These are phyloP conservation scores for Cytospora chrysosperma DNA, from an alignment of 2,329 filamentous ascomycete species.

Conservation along the genomic window DNA sequence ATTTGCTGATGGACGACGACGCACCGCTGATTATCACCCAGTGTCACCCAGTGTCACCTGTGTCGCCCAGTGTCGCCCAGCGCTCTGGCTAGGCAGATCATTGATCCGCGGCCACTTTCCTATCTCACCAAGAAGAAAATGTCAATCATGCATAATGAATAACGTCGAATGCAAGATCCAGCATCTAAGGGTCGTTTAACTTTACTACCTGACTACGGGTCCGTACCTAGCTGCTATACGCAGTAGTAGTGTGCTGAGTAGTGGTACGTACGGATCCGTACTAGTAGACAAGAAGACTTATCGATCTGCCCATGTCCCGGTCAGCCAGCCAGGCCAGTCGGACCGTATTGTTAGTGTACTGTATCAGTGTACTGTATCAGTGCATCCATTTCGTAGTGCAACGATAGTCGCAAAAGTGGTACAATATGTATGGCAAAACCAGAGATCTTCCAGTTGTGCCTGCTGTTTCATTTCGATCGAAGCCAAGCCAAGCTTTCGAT, in stretches of 20 bases:
- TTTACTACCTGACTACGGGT: too few relatives aligned
- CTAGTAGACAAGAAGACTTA: too few relatives aligned
- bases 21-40: constrained; percentile 9
- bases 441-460: not conserved
- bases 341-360: not conserved
- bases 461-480: constrained; percentile 1
- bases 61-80: too few relatives aligned
- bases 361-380: not conserved
- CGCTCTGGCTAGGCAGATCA: not conserved
- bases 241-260: too few relatives aligned
- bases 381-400: too few relatives aligned
- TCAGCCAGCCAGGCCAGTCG: not conserved
- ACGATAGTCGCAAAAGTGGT: not conserved
- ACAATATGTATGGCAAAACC: not conserved
- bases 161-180: constrained; percentile 1
- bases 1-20: not conserved
- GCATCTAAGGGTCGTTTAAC: not conserved
- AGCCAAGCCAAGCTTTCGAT: constrained; percentile 3
- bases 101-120: constrained; percentile 5
- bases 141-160: constrained; percentile 5
- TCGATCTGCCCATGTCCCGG: too few relatives aligned
- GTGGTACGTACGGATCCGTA: too few relatives aligned
- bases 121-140: constrained; percentile 6
- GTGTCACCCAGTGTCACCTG: too few relatives aligned
- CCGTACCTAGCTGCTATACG: too few relatives aligned